phyloP scores from a whole-genome alignment of 305 asterid genomes.

The Plantago coronopus region DNA sequence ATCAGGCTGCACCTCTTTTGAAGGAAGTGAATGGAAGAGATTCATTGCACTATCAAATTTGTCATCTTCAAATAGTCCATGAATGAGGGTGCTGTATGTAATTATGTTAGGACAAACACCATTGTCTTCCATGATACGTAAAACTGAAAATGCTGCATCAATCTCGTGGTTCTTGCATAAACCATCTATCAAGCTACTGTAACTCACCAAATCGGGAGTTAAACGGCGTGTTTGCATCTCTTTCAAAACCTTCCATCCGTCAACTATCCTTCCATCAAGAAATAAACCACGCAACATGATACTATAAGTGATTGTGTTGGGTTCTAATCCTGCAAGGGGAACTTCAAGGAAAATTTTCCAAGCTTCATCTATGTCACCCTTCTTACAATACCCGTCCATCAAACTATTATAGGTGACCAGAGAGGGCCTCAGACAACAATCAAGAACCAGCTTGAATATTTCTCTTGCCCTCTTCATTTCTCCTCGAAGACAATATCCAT shows the following conservation, averaged over 20 bases:
- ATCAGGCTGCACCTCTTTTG: no score
- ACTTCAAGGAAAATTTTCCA: neutral
- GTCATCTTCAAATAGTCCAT: neutral
- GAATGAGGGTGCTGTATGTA: neutral
- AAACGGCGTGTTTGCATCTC: neutral
- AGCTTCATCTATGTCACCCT: neutral
- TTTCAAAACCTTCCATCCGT: neutral
- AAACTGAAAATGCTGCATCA: neutral
- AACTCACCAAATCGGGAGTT: neutral
- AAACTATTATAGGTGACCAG: no score
- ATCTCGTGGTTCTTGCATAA: neutral
- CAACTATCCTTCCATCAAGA: neutral
- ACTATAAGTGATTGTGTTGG: neutral
- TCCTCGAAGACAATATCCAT: no score
- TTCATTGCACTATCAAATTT: no score
- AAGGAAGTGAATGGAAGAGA: no score
- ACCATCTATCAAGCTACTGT: neutral
- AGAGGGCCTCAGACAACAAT: neutral
- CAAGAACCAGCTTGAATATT: neutral
- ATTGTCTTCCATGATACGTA: neutral
- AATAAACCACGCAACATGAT: slow-evolving; percentile 5
- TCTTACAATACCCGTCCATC: neutral
- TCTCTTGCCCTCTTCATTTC: no score
- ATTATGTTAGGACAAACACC: neutral
- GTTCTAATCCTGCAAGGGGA: neutral